Base-by-base conservation (phyloP, 495 filamentous ascomycete genomes). In the Parathielavia hyrcaniae region DNA sequence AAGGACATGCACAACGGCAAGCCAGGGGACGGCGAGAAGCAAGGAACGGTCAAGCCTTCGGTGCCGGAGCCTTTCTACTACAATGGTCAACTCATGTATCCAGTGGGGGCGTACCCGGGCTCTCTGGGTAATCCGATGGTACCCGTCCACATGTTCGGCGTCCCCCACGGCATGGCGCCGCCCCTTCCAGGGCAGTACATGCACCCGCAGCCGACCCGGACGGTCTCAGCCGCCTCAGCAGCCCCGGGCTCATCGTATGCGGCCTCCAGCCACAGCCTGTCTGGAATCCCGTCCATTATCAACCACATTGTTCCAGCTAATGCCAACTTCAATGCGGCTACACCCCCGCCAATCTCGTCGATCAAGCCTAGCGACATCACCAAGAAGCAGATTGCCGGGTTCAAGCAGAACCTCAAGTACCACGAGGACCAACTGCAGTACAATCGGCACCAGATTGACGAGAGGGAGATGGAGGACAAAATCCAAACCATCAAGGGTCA, bases 381-480 rank as follows among this genome's bases (percentile, higher is more conserved):
- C 9, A 73, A 64, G 60, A 75, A 72, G 61, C 76, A 79, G 60
- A 70, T 79, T 46, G 67, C 70, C 9, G 61, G 63, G 14, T 66
- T 81, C 44, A 80, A 77, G 62, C 64, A 67, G 26, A 66, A 70
- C 36, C 66, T 79, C 47, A 78, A 76, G 51, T 72, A 73, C 46
- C 67, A 76, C 40, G 73, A 78, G 46, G 66, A 73, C 48, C 76
- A 81, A 56, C 60, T 78, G 36, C 72, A 73, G 44, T 75, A 73
- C 63, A 77, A 79, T 43, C 70, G 67, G 20, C 73, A 80, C 45
- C 78, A 81, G 57, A 76, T 80, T 54, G 76, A 81, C 54, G 77
- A 76, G 43, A 71, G 68, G 39, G 66, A 66, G 32, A 71, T 74
- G 50, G 65, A 68, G 38, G 53, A 58, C 5, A 62, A 67, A 19